phyloP scores from a whole-genome alignment of 305 asterid genomes.

The Stenogyne calaminthoides region DNA sequence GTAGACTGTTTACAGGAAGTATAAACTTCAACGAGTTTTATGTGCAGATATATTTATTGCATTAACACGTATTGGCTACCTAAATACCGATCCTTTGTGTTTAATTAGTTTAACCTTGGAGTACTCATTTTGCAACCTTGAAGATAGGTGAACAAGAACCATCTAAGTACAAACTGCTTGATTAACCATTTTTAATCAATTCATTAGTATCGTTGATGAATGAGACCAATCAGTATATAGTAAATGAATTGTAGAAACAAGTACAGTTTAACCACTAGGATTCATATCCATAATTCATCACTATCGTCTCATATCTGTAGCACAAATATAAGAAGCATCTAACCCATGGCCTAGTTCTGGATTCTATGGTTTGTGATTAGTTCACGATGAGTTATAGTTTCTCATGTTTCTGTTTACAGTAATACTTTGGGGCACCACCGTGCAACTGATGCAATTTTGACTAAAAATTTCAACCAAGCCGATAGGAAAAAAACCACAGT shows the following conservation, averaged over 20 bases:
- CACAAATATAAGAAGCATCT: neutral
- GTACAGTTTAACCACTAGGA: neutral
- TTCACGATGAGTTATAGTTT: neutral
- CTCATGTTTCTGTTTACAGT: neutral
- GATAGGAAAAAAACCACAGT: too few species aligned
- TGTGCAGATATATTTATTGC: neutral
- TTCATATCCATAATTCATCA: neutral
- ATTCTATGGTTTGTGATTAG: neutral
- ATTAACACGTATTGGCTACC: neutral
- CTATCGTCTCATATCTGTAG: neutral
- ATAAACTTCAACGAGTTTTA: neutral
- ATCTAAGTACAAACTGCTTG: neutral
- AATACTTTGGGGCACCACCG: too few species aligned
- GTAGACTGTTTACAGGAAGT: neutral
- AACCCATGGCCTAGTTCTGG: neutral
- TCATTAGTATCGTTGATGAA: neutral
- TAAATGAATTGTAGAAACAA: neutral
- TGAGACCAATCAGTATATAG: neutral
- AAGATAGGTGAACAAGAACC: neutral
- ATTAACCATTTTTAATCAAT: neutral
- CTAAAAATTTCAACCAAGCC: too few species aligned
- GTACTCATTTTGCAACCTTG: neutral
- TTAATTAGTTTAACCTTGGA: conserved; percentile 3
- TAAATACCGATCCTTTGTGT: neutral
- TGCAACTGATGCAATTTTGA: too few species aligned